These are phyloP conservation scores for Pilobolus umbonatus DNA, from an alignment of 192 early-diverging fungal genomes.

Conservation along the genomic window DNA sequence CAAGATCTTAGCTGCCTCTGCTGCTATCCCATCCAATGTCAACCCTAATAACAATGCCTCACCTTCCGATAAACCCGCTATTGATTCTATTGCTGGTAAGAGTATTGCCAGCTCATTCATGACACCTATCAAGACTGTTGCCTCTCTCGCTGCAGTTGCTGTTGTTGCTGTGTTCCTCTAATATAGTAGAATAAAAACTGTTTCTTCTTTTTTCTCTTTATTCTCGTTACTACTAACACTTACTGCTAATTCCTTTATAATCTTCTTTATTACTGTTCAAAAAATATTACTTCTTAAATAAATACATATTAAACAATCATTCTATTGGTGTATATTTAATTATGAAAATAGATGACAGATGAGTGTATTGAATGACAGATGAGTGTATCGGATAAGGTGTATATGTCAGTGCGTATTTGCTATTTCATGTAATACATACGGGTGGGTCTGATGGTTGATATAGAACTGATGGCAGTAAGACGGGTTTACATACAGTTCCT, in stretches of 20 bases:
- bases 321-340: too few relatives aligned
- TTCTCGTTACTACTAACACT: not conserved
- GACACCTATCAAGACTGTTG: conserved; percentile 13
- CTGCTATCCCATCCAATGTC: conserved; percentile 6
- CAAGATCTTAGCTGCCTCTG: conserved; percentile 16
- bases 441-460: too few relatives aligned
- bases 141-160: conserved; percentile 27
- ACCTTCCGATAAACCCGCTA: not conserved
- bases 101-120: conserved; percentile 15
- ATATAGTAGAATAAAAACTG: conserved; percentile 3
- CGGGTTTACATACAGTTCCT: too few relatives aligned
- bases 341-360: too few relatives aligned
- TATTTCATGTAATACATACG: too few relatives aligned
- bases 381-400: too few relatives aligned
- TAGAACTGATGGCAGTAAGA: too few relatives aligned
- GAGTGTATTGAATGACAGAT: too few relatives aligned
- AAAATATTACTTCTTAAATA: not conserved
- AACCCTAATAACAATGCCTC: not conserved
- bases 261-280: too few relatives aligned
- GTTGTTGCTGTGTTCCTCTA: conserved; percentile 23
- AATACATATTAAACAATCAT: too few relatives aligned
- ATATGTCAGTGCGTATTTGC: too few relatives aligned
- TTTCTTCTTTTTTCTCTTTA: not conserved
- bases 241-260: too few relatives aligned
- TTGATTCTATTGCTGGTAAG: conserved; percentile 14